phyloP scores from a whole-genome alignment of 2,329 filamentous ascomycete genomes.

The Monosporascus sp. region DNA sequence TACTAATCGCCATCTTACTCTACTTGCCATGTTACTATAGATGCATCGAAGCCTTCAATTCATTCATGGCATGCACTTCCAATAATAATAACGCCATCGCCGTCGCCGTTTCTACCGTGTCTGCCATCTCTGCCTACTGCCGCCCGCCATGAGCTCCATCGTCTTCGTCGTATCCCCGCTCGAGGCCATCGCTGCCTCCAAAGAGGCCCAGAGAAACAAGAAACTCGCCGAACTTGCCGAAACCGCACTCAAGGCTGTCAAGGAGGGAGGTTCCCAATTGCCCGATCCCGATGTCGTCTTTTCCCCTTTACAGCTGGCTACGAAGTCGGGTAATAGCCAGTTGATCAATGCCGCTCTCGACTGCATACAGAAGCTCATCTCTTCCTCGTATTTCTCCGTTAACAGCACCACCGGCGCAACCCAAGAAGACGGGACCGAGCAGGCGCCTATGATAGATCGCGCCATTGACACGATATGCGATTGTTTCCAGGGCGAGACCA shows the following conservation, averaged over 20 bases:
- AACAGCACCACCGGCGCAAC: constrained; percentile 44
- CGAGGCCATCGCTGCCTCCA: constrained; percentile 85
- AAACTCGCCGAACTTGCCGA: constrained; percentile 77
- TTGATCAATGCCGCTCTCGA: constrained; percentile 88
- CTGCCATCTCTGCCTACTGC: constrained; percentile 11
- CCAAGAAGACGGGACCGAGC: constrained; percentile 38
- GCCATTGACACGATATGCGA: constrained; percentile 99
- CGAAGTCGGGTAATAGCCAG: constrained; percentile 77
- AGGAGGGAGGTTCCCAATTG: constrained; percentile 72
- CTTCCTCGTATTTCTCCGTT: constrained; percentile 94
- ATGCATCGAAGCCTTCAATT: too few relatives aligned
- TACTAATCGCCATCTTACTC: too few relatives aligned
- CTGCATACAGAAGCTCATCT: constrained; percentile 98
- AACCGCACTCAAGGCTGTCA: constrained; percentile 79
- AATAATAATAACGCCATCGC: not conserved
- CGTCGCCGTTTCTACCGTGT: not conserved
- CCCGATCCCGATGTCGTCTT: constrained; percentile 92
- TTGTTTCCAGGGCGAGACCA: constrained; percentile 96
- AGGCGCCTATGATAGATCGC: constrained; percentile 82
- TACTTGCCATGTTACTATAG: too few relatives aligned
- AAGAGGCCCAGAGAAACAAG: constrained; percentile 84
- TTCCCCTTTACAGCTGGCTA: constrained; percentile 82
- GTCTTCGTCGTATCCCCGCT: constrained; percentile 93
- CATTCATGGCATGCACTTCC: not conserved
- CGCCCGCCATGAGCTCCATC: constrained; percentile 79